phyloP scores from a whole-genome alignment of 495 filamentous ascomycete genomes.

The Penicillium argentinense region DNA sequence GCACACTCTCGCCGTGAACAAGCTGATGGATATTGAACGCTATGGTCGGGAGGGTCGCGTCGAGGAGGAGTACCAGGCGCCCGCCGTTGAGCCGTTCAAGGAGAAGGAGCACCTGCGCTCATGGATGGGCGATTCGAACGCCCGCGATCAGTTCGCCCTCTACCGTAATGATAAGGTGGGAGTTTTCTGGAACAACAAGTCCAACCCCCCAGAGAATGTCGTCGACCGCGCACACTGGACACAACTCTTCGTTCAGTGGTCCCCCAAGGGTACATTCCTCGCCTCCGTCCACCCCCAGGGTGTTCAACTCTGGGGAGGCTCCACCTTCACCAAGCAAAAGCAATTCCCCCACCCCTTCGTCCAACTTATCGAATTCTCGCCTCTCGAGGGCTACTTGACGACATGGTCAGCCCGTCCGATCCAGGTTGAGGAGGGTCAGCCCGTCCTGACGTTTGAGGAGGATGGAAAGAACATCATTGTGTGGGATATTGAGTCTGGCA shows the following conservation, averaged over 20 bases:
- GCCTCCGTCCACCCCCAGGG: constrained; percentile 93
- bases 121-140: constrained; percentile 82
- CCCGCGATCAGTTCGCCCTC: constrained; percentile 92
- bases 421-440: constrained; percentile 81
- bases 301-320: constrained; percentile 94
- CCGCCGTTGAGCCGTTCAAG: constrained; percentile 73
- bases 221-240: constrained; percentile 95
- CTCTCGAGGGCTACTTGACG: constrained; percentile 86
- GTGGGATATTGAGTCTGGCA: constrained; percentile 91
- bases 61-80: constrained; percentile 82
- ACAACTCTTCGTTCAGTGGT: constrained; percentile 96
- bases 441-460: constrained; percentile 76
- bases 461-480: constrained; percentile 99
- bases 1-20: constrained; percentile 94
- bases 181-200: constrained; percentile 97
- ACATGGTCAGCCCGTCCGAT: constrained; percentile 96
- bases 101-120: constrained; percentile 94
- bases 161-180: constrained; percentile 87
- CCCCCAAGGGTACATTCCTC: constrained; percentile 88
- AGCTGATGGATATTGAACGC: constrained; percentile 94
- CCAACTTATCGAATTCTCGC: constrained; percentile 94
- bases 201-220: constrained; percentile 79
- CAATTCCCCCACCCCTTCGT: constrained; percentile 93
- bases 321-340: constrained; percentile 83
- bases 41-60: constrained; percentile 92